Conservation (phyloP, 768 basidiomycete species). For the Coprinopsis cinerea region DNA sequence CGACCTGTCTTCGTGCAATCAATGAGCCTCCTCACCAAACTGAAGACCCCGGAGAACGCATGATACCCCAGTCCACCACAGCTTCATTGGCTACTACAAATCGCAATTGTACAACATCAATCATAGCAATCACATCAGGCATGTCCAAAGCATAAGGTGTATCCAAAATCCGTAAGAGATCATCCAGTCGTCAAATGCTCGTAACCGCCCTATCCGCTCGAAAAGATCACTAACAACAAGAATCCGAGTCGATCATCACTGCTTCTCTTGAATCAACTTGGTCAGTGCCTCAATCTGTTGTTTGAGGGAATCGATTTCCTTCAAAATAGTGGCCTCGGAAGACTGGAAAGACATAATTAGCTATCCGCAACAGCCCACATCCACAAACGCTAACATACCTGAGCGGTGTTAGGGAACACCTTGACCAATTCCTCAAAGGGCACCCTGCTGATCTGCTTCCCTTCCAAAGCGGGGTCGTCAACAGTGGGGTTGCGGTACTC, state of each 20-base stretch:
- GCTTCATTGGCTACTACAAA: too few relatives aligned
- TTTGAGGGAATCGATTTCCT: slow-evolving; percentile 57
- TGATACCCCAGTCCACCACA: slow-evolving; percentile 5
- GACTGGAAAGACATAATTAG: slow-evolving; percentile 50
- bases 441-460: slow-evolving; percentile 63
- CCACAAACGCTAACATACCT: slow-evolving; percentile 40
- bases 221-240: too few relatives aligned
- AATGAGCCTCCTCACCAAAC: slow-evolving; percentile 66
- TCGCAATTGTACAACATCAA: too few relatives aligned
- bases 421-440: slow-evolving; percentile 65
- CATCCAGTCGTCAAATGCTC: too few relatives aligned
- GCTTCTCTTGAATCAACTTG: slow-evolving; percentile 29
- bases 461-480: slow-evolving; percentile 46
- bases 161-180: too few relatives aligned
- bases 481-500: slow-evolving; percentile 54
- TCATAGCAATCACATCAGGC: too few relatives aligned
- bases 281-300: slow-evolving; percentile 33
- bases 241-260: too few relatives aligned
- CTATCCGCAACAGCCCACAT: neutral
- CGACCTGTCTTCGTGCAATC: slow-evolving; percentile 82
- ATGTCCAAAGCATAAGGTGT: too few relatives aligned
- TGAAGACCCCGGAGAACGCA: slow-evolving; percentile 21
- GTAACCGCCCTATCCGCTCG: too few relatives aligned
- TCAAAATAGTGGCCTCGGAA: slow-evolving; percentile 59
- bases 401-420: slow-evolving; percentile 64